Base-by-base conservation (phyloP, 768 basidiomycete genomes). In the Lentinula edodes region DNA sequence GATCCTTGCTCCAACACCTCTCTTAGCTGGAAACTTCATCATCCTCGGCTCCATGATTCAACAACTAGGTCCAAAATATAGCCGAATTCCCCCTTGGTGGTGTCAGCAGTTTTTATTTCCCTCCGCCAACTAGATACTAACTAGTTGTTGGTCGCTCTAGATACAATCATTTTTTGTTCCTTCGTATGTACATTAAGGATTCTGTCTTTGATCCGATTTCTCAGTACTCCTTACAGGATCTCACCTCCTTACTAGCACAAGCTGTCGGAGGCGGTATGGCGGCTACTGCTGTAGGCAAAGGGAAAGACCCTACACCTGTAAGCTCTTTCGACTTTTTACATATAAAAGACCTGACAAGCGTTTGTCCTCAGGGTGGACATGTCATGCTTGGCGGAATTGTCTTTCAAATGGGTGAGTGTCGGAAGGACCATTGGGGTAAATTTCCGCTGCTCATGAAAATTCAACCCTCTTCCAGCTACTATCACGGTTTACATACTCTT, bases 361-460 rank as follows among this genome's bases (percentile, higher is more conserved):
- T 35, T 34, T 46, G 28, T 4, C 9, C 50, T 15, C 23, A 73
- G 71, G 75, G 74, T 8, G 72, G 70, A 2, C 61, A 80, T 52
- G 75, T 86, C 66, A 87, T 88, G 85, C 75, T 87, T 10, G 83
- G 73, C 1, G 88, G 87, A 52, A 88, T 90, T 62, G 74, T 75
- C 16, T 80, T 88, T 66, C 87, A 89, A 66, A 70, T 86, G 18
- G 65, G 79, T 79, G 60, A 32, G 77, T 63, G 6, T 28, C 7
- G n/a, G 38, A 34, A 15, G 28, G 6, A 32, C 4, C 28, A 6
- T 23, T 28, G 3, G 28, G 28, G 28, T 28, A 28, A 28, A 28
- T 28, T 28, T 20, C 8, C 20, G 57, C 18, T 48, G 45, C 38
- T 10, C 45, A n/a, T 28, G 10, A 5, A 42, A 16, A 36, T 6